Evolutionary conservation across 2,329 filamentous ascomycete species (phyloP), one percentile per base, ranked within the genome.

Genomic region (Aspergillus sp.): DNA sequence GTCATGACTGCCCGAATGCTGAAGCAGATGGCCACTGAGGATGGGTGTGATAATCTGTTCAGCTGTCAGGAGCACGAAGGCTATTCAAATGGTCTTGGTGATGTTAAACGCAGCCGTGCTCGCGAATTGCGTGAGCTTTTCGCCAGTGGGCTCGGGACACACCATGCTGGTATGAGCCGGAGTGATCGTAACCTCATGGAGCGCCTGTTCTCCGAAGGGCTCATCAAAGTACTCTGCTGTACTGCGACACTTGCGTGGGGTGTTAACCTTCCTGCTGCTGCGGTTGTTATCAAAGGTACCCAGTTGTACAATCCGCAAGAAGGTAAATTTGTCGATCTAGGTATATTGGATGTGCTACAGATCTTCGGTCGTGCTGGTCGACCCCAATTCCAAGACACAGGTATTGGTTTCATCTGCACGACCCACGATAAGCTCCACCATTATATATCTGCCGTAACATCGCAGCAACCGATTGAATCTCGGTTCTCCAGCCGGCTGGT

Each of bases 281-380:
- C 95, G 0, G 95, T 99, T 54, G 86, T 99, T 56, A 99, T 99
- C 83, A 99, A 99, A 75, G 95, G 95, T 15, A 99, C 95, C 0
- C 94, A 98, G 72, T 86, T 99, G 0, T 99, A 99, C 78, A 98
- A 93, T 73, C 89, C 95, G 0, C 91, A 97, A 73, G 94, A 96
- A 55, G 95, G 95, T 76, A 96, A 96, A 76, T 98, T 97, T 68
- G 90, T 97, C 19, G 95, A 99, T 71, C 83, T 99, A 5, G 94
- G 95, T 3, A 99, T 99, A 66, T 84, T 99, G 2, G 95, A 99
- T 74, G 95, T 99, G 15, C 82, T 99, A 58, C 95, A 99, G 74
- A 99, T 99, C 61, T 99, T 99, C 72, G 95, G 95, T 81, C 93
- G 95, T 84, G 96, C 95, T 61, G 95, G 95, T 82, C 90, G 95